Conservation (phyloP, 805 yeast species). For the Blastobotrys chiropterorum region DNA sequence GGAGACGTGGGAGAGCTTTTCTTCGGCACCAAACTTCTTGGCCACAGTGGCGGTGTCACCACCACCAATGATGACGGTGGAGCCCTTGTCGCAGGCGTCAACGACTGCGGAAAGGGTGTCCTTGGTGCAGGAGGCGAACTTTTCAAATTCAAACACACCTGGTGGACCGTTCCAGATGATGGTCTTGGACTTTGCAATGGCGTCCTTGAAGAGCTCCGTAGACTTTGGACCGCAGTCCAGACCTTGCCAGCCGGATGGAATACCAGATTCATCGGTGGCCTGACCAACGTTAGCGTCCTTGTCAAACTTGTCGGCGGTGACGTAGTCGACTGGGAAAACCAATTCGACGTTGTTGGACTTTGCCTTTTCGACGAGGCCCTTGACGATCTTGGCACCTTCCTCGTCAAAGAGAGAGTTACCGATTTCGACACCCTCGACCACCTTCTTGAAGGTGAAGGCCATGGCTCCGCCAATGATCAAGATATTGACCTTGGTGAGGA, state of each 20-base stretch:
- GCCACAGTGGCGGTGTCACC: conserved; percentile 99
- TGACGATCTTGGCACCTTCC: conserved; percentile 94
- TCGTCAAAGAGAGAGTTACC: conserved; percentile 91
- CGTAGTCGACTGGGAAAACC: conserved; percentile 91
- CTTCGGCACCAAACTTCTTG: conserved; percentile 95
- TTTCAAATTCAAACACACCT: conserved; percentile 97
- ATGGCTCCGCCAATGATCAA: conserved; percentile 99
- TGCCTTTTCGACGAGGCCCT: conserved; percentile 88
- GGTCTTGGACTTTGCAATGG: conserved; percentile 91
- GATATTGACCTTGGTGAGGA: conserved; percentile 86
- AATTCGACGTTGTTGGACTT: conserved; percentile 92
- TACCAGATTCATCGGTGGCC: conserved; percentile 87
- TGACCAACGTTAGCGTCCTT: conserved; percentile 81
- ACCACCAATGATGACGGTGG: conserved; percentile 95
- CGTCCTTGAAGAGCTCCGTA: conserved; percentile 66
- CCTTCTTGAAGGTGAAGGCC: conserved; percentile 99
- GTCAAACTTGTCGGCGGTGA: conserved; percentile 90
- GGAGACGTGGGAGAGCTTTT: conserved; percentile 94
- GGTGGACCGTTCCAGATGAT: conserved; percentile 99
- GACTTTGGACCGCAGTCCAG: conserved; percentile 93
- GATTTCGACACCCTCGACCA: conserved; percentile 73
- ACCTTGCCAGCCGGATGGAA: conserved; percentile 93
- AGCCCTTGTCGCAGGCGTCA: conserved; percentile 77
- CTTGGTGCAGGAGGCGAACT: conserved; percentile 89
- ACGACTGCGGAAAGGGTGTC: conserved; percentile 82